Percentiles rank a stretch among this genome's conserved stretches.
phyloP scores from a whole-genome alignment of 495 filamentous ascomycete genomes.

The Apiosordaria backusii region DNA sequence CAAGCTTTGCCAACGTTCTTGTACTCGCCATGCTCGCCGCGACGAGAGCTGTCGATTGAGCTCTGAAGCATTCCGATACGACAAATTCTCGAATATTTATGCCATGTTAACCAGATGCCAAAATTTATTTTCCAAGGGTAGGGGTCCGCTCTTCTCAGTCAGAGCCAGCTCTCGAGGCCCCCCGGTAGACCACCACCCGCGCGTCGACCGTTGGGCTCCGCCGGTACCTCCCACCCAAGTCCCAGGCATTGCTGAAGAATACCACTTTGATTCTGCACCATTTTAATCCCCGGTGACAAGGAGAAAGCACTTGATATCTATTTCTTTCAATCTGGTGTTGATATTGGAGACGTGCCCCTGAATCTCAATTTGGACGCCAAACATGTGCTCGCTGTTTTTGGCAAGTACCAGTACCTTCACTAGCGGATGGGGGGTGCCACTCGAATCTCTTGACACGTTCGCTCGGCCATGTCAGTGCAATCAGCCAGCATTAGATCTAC shows the following conservation, averaged over 20 bases:
- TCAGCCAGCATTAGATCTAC: not conserved
- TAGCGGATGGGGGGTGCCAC: conserved; percentile 21
- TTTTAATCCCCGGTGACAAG: not conserved
- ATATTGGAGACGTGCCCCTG: conserved; percentile 11
- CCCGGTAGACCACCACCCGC: conserved; percentile 16
- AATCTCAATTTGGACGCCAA: not conserved
- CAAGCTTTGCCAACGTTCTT: conserved; percentile 28
- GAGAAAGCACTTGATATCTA: not conserved
- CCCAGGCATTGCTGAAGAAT: not conserved
- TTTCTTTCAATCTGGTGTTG: conserved; percentile 7
- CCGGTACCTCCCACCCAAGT: not conserved
- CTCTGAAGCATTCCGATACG: conserved; percentile 22
- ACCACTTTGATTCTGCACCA: not conserved
- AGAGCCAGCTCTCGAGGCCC: conserved; percentile 18
- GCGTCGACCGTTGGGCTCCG: conserved; percentile 8
- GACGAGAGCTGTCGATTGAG: conserved; percentile 21
- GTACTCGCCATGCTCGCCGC: conserved; percentile 32
- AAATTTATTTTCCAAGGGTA: conserved; percentile 30
- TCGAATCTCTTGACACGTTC: conserved; percentile 10
- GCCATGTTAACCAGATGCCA: conserved; percentile 1
- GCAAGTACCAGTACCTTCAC: conserved; percentile 22
- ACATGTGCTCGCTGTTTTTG: not conserved
- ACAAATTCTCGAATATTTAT: conserved; percentile 26
- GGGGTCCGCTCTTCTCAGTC: conserved; percentile 28
- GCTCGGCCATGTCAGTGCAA: not conserved